A percentile compares a stretch with the other conserved stretches of the same genome.
Evolutionary conservation across 2,329 filamentous ascomycete species (phyloP).

Genomic region (Hymenoscyphus fraxineus): DNA sequence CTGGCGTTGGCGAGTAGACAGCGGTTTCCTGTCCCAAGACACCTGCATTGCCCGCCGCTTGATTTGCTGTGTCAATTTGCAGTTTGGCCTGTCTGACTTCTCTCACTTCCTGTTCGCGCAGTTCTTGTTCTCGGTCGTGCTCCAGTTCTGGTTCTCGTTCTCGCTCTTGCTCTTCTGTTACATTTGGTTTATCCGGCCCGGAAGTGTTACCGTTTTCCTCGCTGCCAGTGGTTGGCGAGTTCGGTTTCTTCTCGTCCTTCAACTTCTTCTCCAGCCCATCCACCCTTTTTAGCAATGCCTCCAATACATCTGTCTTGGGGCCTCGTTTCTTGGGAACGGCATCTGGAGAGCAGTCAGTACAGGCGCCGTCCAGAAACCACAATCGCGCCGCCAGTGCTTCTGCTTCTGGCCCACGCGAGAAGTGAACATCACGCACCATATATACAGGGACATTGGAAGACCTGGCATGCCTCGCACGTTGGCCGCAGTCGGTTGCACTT

Average conservation of each 20-base stretch:
- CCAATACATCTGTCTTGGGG: slow-evolving; percentile 84
- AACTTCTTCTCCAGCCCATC: slow-evolving; percentile 79
- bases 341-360: slow-evolving; percentile 48
- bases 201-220: slow-evolving; percentile 20
- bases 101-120: neutral
- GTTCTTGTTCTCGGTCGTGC: neutral
- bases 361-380: neutral
- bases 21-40: slow-evolving; percentile 36
- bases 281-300: slow-evolving; percentile 78
- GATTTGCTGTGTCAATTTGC: slow-evolving; percentile 38
- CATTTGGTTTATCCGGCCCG: slow-evolving; percentile 23
- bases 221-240: slow-evolving; percentile 24
- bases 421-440: slow-evolving; percentile 60
- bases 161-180: slow-evolving; percentile 24
- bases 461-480: slow-evolving; percentile 82
- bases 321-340: slow-evolving; percentile 86
- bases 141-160: slow-evolving; percentile 17
- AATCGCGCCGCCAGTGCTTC: neutral
- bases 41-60: neutral
- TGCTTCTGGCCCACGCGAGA: neutral
- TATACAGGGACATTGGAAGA: slow-evolving; percentile 83
- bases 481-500: slow-evolving; percentile 86
- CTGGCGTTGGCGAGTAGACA: slow-evolving; percentile 42
- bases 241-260: slow-evolving; percentile 58
- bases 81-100: slow-evolving; percentile 12